Percentiles rank a stretch among this genome's conserved stretches.
Evolutionary conservation across 495 filamentous ascomycete genomes (phyloP).

Genomic region (Diplogelasinospora grovesii): DNA sequence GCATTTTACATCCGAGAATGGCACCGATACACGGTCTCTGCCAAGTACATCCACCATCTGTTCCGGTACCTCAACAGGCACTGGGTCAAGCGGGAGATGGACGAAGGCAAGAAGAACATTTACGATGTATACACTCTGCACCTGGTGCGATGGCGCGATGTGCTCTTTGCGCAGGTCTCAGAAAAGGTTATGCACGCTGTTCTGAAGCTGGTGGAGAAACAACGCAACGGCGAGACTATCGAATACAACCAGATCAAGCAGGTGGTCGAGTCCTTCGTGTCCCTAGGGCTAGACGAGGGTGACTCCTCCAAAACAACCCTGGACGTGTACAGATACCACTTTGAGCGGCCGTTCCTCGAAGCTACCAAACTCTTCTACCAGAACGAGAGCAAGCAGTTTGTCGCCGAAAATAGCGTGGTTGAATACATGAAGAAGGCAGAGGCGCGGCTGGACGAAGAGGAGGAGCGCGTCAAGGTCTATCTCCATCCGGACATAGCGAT

Average conservation of each 20-base stretch:
- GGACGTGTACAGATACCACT: slow-evolving; percentile 86
- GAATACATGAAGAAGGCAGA: slow-evolving; percentile 99
- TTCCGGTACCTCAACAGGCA: slow-evolving; percentile 97
- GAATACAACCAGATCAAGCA: slow-evolving; percentile 95
- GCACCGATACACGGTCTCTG: slow-evolving; percentile 89
- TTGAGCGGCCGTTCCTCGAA: slow-evolving; percentile 84
- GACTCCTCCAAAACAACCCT: slow-evolving; percentile 91
- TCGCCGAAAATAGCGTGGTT: slow-evolving; percentile 94
- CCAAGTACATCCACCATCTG: slow-evolving; percentile 93
- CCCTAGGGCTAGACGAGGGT: slow-evolving; percentile 86
- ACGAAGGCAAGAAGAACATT: slow-evolving; percentile 97
- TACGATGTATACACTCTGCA: slow-evolving; percentile 98
- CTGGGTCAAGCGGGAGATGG: slow-evolving; percentile 98
- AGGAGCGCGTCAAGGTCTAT: slow-evolving; percentile 88
- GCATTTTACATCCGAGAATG: slow-evolving; percentile 96
- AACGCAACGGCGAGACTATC: slow-evolving; percentile 95
- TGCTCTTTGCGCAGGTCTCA: slow-evolving; percentile 79
- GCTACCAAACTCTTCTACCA: slow-evolving; percentile 84
- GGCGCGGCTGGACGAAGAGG: slow-evolving; percentile 83
- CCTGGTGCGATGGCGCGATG: slow-evolving; percentile 86
- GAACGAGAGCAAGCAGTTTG: slow-evolving; percentile 86
- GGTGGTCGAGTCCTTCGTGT: slow-evolving; percentile 95
- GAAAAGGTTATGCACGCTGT: slow-evolving; percentile 91
- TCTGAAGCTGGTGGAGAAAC: slow-evolving; percentile 92
- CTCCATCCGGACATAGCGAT: slow-evolving; percentile 81